phyloP scores from a whole-genome alignment of 768 basidiomycete genomes.

The Russula ochroleuca region DNA sequence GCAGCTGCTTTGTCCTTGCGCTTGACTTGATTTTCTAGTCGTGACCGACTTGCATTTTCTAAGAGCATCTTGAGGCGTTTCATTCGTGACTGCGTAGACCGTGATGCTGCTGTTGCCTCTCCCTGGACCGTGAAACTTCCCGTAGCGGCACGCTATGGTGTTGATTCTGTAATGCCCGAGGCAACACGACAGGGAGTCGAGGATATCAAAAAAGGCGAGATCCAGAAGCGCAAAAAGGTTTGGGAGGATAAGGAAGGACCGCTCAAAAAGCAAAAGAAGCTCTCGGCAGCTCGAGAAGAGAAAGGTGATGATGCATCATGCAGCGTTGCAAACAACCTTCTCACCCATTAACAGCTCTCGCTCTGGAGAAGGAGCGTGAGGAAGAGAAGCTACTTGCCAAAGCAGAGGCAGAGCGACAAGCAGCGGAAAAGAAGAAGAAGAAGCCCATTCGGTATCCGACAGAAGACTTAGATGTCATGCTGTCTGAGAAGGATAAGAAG shows the following conservation, averaged over 20 bases:
- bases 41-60: constrained; percentile 92
- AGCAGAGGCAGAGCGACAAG: constrained; percentile 66
- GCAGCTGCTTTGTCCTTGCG: constrained; percentile 6
- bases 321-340: constrained; percentile 21
- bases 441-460: constrained; percentile 89
- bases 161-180: constrained; percentile 82
- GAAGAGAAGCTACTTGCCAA: constrained; percentile 58
- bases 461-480: constrained; percentile 80
- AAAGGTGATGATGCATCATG: constrained; percentile 46
- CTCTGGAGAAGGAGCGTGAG: constrained; percentile 66
- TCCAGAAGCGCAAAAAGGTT: constrained; percentile 87
- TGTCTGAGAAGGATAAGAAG: constrained; percentile 79
- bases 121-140: constrained; percentile 92
- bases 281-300: constrained; percentile 69
- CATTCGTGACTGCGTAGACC: constrained; percentile 91
- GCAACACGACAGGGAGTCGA: constrained; percentile 76
- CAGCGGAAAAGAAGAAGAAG: constrained; percentile 81
- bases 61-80: constrained; percentile 96
- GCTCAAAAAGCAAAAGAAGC: constrained; percentile 76
- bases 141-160: constrained; percentile 81
- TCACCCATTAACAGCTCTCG: constrained; percentile 36
- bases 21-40: constrained; percentile 45
- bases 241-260: constrained; percentile 87
- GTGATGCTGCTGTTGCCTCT: constrained; percentile 86
- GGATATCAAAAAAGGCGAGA: constrained; percentile 78